A percentile compares a stretch with the other conserved stretches of the same genome.
Evolutionary conservation across 345 rosid species (phyloP).

Genomic region (Acer saccharum): DNA sequence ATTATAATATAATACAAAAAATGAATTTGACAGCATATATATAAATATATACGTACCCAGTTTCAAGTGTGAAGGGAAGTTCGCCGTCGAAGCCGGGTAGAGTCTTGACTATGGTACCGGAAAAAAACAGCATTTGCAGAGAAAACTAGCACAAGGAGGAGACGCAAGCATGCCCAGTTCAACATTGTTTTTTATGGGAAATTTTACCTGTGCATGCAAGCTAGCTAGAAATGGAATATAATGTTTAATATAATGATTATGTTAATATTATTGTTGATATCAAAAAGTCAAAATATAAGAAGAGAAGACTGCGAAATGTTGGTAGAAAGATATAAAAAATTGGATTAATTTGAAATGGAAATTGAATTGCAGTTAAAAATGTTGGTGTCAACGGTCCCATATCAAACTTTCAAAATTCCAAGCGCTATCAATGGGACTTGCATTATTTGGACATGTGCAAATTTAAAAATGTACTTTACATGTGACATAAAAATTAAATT

Average conservation of each 20-base stretch:
- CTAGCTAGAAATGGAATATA: neutral
- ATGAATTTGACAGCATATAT: too few relatives aligned
- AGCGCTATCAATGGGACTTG: too few relatives aligned
- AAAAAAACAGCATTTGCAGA: constrained; percentile 2
- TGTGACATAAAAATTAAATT: too few relatives aligned
- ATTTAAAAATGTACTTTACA: too few relatives aligned
- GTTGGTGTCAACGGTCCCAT: too few relatives aligned
- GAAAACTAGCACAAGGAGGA: constrained; percentile 11
- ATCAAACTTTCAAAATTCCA: too few relatives aligned
- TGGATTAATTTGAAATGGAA: neutral
- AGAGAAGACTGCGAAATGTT: neutral
- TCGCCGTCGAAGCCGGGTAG: constrained; percentile 39
- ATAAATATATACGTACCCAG: constrained; percentile 28
- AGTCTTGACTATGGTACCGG: constrained; percentile 27
- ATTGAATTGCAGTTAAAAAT: too few relatives aligned
- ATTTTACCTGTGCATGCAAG: too few relatives aligned
- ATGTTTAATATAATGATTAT: neutral
- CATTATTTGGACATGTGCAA: too few relatives aligned
- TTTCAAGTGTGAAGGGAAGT: constrained; percentile 44
- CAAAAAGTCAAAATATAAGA: neutral
- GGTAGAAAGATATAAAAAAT: neutral
- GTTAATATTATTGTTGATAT: neutral
- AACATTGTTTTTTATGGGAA: neutral
- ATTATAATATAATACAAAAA: too few relatives aligned
- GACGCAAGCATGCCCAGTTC: neutral